Percentiles rank a stretch among this genome's conserved stretches.
Conservation (phyloP, 306 rosid species). For the Vigna trinervia region DNA sequence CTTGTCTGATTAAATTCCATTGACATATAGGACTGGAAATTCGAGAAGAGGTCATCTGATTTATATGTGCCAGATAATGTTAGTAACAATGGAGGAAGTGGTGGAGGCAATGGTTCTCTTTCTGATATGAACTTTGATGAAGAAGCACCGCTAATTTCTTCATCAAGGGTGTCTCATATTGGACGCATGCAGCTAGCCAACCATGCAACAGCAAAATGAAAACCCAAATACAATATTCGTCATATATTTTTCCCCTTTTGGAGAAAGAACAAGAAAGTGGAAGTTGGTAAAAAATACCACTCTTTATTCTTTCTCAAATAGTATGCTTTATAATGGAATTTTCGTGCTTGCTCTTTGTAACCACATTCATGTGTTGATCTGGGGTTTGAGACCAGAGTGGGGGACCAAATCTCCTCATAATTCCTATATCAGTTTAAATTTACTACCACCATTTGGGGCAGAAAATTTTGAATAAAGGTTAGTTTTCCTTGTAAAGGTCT, state of each 20-base stretch:
- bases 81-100: conserved; percentile 45
- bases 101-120: conserved; percentile 51
- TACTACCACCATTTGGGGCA: neutral
- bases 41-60: conserved; percentile 85
- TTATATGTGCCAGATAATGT: conserved; percentile 53
- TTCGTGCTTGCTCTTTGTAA: conserved; percentile 21
- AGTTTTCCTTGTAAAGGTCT: neutral
- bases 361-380: neutral
- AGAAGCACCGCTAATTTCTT: conserved; percentile 80
- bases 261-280: conserved; percentile 34
- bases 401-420: neutral
- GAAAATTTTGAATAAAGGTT: neutral
- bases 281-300: conserved; percentile 43
- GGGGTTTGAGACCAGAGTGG: conserved; percentile 4
- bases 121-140: conserved; percentile 58
- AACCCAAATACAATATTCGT: conserved; percentile 29
- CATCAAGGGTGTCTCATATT: conserved; percentile 78
- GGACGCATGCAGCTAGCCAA: conserved; percentile 69
- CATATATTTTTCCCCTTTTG: neutral
- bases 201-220: conserved; percentile 54
- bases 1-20: neutral
- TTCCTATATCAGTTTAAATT: neutral
- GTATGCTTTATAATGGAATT: conserved; percentile 36
- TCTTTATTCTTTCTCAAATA: conserved; percentile 50
- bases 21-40: conserved; percentile 85